Percentiles rank a stretch among this genome's conserved stretches.
Evolutionary conservation across 208 protist species (phyloP).

Genomic region (Trypanosoma avium): DNA sequence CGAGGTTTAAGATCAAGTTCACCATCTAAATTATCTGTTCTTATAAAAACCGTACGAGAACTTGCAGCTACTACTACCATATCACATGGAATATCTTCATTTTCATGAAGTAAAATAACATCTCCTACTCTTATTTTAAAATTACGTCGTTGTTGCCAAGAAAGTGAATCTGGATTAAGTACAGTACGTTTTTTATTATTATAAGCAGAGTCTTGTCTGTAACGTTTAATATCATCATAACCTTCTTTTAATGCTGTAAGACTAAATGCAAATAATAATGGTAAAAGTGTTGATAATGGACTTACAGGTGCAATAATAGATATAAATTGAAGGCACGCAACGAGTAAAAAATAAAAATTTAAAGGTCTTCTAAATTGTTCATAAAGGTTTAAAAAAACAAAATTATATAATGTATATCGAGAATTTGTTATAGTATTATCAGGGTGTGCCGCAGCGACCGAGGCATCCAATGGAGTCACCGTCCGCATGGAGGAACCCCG

Average conservation of each 20-base stretch:
- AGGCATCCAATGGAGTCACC: conserved; percentile 42
- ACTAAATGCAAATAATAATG: conserved; percentile 91
- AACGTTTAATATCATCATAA: conserved; percentile 93
- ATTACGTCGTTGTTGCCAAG: conserved; percentile 45
- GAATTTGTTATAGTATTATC: conserved; percentile 91
- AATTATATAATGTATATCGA: conserved; percentile 94
- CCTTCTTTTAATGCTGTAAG: conserved; percentile 94
- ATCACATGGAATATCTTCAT: conserved; percentile 93
- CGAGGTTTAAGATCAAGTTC: conserved; percentile 93
- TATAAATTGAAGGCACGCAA: conserved; percentile 92
- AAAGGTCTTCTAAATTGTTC: conserved; percentile 95
- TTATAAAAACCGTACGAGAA: conserved; percentile 63
- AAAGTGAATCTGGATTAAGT: conserved; percentile 20
- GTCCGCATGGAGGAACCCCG: conserved; percentile 32
- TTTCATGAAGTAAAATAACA: conserved; percentile 63
- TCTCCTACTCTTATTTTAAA: conserved; percentile 80
- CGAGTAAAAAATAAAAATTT: conserved; percentile 97
- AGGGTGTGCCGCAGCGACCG: conserved; percentile 39
- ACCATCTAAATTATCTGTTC: conserved; percentile 95
- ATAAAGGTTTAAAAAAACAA: conserved; percentile 95
- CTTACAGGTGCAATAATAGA: conserved; percentile 92
- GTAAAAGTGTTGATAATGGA: conserved; percentile 89
- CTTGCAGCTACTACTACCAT: conserved; percentile 68
- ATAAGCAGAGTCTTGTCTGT: conserved; percentile 70
- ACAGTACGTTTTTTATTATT: conserved; percentile 66